A percentile compares a stretch with the other conserved stretches of the same genome.
Evolutionary conservation across 352 stramenopile species (phyloP).

Genomic region (Globisporangium okanoganense): DNA sequence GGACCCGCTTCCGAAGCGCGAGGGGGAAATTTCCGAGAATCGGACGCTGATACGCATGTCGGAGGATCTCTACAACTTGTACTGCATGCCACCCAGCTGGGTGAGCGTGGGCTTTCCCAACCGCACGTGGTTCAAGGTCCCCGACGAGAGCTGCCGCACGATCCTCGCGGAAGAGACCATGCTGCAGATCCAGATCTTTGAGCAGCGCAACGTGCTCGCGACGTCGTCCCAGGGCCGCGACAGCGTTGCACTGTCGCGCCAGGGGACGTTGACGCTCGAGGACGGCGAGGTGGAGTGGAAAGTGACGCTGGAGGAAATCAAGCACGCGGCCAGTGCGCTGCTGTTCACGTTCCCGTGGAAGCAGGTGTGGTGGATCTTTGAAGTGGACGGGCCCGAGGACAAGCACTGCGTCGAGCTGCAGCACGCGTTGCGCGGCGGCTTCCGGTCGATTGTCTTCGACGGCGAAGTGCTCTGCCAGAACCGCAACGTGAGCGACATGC

Average conservation of each 20-base stretch:
- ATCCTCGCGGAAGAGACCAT: constrained; percentile 71
- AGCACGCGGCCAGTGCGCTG: constrained; percentile 68
- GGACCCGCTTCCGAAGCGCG: constrained; percentile 21
- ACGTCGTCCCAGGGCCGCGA: constrained; percentile 71
- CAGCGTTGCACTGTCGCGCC: constrained; percentile 57
- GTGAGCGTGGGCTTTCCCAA: constrained; percentile 75
- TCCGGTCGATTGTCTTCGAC: constrained; percentile 69
- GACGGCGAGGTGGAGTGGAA: constrained; percentile 51
- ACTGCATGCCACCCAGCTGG: constrained; percentile 70
- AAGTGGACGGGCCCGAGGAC: constrained; percentile 44
- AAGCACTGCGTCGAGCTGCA: constrained; percentile 72
- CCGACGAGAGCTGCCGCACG: constrained; percentile 56
- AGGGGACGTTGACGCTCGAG: constrained; percentile 42
- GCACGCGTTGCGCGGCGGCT: constrained; percentile 71
- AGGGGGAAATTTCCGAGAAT: not conserved
- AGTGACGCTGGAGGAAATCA: constrained; percentile 79
- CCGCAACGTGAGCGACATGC: constrained; percentile 61
- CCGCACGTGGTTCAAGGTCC: constrained; percentile 81
- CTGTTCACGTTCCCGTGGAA: constrained; percentile 87
- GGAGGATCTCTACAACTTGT: constrained; percentile 78
- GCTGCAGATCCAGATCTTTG: constrained; percentile 72
- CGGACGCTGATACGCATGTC: constrained; percentile 61
- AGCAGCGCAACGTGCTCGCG: constrained; percentile 61
- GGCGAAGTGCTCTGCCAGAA: constrained; percentile 63
- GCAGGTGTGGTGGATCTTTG: constrained; percentile 83